phyloP scores from a whole-genome alignment of 2,329 filamentous ascomycete species.

The Neocucurbitaria cava region DNA sequence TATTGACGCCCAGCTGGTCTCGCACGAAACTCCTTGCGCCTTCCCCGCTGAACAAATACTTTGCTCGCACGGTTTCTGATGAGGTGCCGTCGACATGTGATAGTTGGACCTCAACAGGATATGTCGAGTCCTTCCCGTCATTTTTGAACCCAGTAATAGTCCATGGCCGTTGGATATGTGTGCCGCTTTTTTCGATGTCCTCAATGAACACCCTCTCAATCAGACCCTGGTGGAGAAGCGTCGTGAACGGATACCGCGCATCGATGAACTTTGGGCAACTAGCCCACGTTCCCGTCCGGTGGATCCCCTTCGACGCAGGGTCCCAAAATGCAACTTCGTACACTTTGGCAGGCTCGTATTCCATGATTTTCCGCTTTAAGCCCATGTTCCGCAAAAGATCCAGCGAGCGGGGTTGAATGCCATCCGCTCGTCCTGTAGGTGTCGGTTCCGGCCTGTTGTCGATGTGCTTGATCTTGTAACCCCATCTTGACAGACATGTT shows the following conservation, averaged over 20 bases:
- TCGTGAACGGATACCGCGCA: slow-evolving; percentile 69
- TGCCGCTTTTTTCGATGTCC: slow-evolving; percentile 66
- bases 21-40: slow-evolving; percentile 67
- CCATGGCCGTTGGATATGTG: slow-evolving; percentile 65
- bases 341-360: slow-evolving; percentile 83
- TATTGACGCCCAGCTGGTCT: slow-evolving; percentile 70
- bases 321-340: slow-evolving; percentile 75
- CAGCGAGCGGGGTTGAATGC: slow-evolving; percentile 87
- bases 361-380: slow-evolving; percentile 87
- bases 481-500: slow-evolving; percentile 88
- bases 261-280: slow-evolving; percentile 85
- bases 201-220: slow-evolving; percentile 69
- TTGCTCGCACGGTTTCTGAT: slow-evolving; percentile 69
- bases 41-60: slow-evolving; percentile 70
- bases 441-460: slow-evolving; percentile 89
- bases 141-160: slow-evolving; percentile 68
- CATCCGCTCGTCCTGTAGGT: slow-evolving; percentile 84
- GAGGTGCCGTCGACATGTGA: slow-evolving; percentile 76
- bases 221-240: slow-evolving; percentile 67
- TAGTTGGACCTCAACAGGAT: slow-evolving; percentile 81
- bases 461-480: slow-evolving; percentile 93
- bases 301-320: slow-evolving; percentile 61
- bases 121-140: slow-evolving; percentile 67
- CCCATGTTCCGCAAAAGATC: slow-evolving; percentile 90
- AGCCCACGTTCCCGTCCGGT: slow-evolving; percentile 74